Evolutionary conservation across 164 flowering plant genomes (phyloP).

Genomic region (Cinnamomum micranthum): DNA sequence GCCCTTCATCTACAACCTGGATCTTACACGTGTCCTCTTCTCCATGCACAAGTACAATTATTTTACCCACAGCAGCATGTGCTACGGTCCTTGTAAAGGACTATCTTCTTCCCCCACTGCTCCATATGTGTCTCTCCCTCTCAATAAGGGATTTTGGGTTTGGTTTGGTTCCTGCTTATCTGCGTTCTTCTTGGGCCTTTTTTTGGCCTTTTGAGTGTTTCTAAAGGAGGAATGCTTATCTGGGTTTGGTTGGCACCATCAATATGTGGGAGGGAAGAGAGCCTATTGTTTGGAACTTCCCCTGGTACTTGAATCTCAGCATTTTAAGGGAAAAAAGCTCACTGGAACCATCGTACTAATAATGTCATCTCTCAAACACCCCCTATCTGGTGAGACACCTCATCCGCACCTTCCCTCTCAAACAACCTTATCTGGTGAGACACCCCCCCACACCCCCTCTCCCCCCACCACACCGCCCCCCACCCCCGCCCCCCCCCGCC

Average conservation of each 20-base stretch:
- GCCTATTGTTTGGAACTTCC: not conserved
- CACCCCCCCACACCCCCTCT: no score
- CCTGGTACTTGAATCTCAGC: not conserved
- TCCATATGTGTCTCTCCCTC: not conserved
- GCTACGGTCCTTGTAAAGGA: not conserved
- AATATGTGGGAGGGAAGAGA: not conserved
- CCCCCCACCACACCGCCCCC: no score
- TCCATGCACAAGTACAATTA: not conserved
- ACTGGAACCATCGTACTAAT: not conserved
- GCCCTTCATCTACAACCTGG: not conserved
- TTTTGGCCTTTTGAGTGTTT: not conserved
- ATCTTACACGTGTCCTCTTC: not conserved
- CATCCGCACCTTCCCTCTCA: not conserved
- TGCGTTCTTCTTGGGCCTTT: not conserved
- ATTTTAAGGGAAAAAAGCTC: not conserved
- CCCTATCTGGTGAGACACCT: not conserved
- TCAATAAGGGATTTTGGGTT: not conserved
- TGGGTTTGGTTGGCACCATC: not conserved
- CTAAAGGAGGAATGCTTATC: not conserved
- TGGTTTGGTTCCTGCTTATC: not conserved
- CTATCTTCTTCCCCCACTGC: not conserved
- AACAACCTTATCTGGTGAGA: not conserved
- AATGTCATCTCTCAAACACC: not conserved
- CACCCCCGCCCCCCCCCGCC: no score
- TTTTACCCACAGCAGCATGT: not conserved